phyloP scores from a whole-genome alignment of 208 protist genomes.

The Leishmania amazonensis region DNA sequence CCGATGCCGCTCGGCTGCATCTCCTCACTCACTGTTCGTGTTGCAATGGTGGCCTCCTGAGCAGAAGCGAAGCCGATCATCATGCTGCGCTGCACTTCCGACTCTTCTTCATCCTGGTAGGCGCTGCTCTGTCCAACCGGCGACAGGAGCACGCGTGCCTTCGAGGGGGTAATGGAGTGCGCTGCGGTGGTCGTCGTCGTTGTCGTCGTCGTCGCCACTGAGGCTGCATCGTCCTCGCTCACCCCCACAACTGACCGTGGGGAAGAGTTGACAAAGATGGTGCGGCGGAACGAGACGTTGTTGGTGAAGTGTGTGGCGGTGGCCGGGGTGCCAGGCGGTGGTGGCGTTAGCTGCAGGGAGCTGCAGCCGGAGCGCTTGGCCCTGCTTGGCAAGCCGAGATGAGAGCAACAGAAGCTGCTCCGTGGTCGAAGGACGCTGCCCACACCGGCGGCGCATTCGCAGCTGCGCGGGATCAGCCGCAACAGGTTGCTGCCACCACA shows the following conservation, averaged over 20 bases:
- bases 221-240: neutral
- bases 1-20: neutral
- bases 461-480: neutral
- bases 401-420: neutral
- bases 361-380: neutral
- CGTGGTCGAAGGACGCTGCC: neutral
- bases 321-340: neutral
- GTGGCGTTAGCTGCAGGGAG: neutral
- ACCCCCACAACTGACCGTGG: neutral
- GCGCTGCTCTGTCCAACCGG: conserved; percentile 1
- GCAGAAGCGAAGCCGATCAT: neutral
- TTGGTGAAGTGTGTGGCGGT: neutral
- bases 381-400: neutral
- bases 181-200: conserved; percentile 18
- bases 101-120: neutral
- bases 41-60: neutral
- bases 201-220: neutral
- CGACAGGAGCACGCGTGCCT: neutral
- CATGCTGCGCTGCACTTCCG: neutral
- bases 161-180: conserved; percentile 9
- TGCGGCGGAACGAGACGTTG: neutral
- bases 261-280: neutral
- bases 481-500: neutral
- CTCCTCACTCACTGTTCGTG: neutral
- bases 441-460: neutral